Evolutionary conservation across 306 rosid species (phyloP).

Genomic region (Dryas alaskensis): DNA sequence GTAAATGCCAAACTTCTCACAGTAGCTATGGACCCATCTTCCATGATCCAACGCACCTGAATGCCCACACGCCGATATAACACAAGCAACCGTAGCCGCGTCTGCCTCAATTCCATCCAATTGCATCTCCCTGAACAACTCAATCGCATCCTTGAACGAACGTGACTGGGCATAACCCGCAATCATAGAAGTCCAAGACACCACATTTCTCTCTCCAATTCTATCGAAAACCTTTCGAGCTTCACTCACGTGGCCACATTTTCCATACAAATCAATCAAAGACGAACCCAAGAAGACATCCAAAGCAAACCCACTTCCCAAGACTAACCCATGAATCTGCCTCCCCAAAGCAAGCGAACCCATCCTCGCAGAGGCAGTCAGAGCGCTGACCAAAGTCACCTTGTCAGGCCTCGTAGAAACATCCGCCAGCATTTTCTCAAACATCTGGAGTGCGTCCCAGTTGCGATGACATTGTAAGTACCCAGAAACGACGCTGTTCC

Average conservation of each 20-base stretch:
- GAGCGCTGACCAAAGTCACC: slow-evolving; percentile 17
- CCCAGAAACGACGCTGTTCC: slow-evolving; percentile 22
- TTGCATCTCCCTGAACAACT: slow-evolving; percentile 23
- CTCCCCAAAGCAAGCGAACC: slow-evolving; percentile 18
- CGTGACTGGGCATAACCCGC: slow-evolving; percentile 14
- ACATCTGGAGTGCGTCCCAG: slow-evolving; percentile 21
- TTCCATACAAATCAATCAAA: slow-evolving; percentile 17
- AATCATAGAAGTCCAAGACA: slow-evolving; percentile 27
- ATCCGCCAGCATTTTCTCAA: slow-evolving; percentile 16
- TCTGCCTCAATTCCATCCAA: slow-evolving; percentile 11
- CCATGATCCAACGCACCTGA: slow-evolving; percentile 25
- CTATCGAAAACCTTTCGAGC: slow-evolving; percentile 21
- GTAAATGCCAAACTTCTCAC: slow-evolving; percentile 6
- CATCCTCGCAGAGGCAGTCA: slow-evolving; percentile 21
- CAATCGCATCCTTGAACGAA: slow-evolving; percentile 16
- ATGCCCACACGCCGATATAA: slow-evolving; percentile 17
- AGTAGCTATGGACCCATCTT: slow-evolving; percentile 19
- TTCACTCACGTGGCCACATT: slow-evolving; percentile 13
- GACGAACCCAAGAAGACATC: slow-evolving; percentile 22
- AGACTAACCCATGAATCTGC: slow-evolving; percentile 17
- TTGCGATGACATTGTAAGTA: not conserved
- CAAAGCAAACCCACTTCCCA: not conserved
- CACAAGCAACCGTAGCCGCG: slow-evolving; percentile 17
- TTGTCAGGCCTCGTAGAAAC: slow-evolving; percentile 2
- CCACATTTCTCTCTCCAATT: slow-evolving; percentile 18